Evolutionary conservation across 768 basidiomycete genomes (phyloP).

Genomic region (Chlorophyllum brunneum): DNA sequence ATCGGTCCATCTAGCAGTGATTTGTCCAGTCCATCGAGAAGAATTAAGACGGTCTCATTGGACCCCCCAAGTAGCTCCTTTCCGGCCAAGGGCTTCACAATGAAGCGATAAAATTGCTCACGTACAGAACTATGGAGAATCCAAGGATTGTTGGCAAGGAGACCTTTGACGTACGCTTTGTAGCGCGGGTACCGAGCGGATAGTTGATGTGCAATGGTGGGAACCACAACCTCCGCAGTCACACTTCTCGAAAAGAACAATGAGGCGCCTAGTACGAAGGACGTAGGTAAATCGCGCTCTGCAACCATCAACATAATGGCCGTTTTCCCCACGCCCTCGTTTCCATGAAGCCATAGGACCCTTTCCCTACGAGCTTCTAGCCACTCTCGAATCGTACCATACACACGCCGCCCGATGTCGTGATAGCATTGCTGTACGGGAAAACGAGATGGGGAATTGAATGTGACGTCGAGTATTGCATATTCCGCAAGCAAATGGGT

Average conservation of each 20-base stretch:
- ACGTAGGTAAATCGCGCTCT: constrained; percentile 1
- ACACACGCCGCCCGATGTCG: too few relatives aligned
- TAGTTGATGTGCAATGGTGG: constrained; percentile 4
- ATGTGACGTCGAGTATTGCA: too few relatives aligned
- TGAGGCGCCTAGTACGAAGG: constrained; percentile 2
- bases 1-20: background rate
- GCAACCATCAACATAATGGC: constrained; percentile 4
- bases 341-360: constrained; percentile 5
- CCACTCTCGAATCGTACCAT: too few relatives aligned
- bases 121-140: background rate
- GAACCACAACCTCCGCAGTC: background rate
- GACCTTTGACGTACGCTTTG: background rate
- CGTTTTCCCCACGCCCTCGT: constrained; percentile 9
- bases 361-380: too few relatives aligned
- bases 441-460: too few relatives aligned
- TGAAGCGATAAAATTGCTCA: background rate
- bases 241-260: background rate
- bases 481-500: too few relatives aligned
- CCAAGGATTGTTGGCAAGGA: background rate
- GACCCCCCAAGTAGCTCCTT: background rate
- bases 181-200: background rate
- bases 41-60: background rate
- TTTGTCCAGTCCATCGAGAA: background rate
- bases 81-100: background rate
- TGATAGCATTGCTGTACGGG: too few relatives aligned